Evolutionary conservation across 352 stramenopile species (phyloP), one percentile per base, ranked within the genome.

Genomic region (Phytopythium mirpurense): DNA sequence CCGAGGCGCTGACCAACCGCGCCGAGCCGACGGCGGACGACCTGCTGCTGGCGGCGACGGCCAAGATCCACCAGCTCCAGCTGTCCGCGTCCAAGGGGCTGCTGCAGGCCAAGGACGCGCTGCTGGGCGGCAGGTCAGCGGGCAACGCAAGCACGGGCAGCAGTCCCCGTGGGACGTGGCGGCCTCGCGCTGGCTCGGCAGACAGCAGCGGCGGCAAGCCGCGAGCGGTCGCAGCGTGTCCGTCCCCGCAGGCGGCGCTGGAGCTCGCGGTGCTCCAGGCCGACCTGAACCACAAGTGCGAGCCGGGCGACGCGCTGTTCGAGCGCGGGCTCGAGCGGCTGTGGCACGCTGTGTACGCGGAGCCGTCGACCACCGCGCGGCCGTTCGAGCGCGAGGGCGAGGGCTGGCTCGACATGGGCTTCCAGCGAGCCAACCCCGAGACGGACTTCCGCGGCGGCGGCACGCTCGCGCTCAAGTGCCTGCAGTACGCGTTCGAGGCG

Each of bases 401-500:
- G 10, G 68, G 80, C 16, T 95, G 84, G 84, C 64, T 92, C 18
- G 57, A 68, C 29, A 68, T 95, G 24, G 84, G 82, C 15, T 93
- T 95, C 59, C 84, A 95, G 42, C 78, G 85, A 5, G 51, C 63
- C 15, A 90, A 82, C 55, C 84, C 84, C 0, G 80, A 92, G 66
- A 89, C 82, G 29, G 84, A 95, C 57, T 95, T 93, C 53, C 66
- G 84, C 52, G 84, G 84, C 34, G 84, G 84, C n/a, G 84, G 82
- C 2, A 48, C 88, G 14, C 59, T 93, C 4, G 82, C 81, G 8
- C 74, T 95, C 60, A 90, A 93, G 65, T 95, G 84, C 56, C 59
- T 95, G n/a, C 49, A 93, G 24, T 92, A 93, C 53, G 78, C 67
- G 0, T 93, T 90, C 52, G 73, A 93, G 56, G 76, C 77, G 21